Conservation (phyloP, 2,329 filamentous ascomycete species). For the Penicillium sp. region DNA sequence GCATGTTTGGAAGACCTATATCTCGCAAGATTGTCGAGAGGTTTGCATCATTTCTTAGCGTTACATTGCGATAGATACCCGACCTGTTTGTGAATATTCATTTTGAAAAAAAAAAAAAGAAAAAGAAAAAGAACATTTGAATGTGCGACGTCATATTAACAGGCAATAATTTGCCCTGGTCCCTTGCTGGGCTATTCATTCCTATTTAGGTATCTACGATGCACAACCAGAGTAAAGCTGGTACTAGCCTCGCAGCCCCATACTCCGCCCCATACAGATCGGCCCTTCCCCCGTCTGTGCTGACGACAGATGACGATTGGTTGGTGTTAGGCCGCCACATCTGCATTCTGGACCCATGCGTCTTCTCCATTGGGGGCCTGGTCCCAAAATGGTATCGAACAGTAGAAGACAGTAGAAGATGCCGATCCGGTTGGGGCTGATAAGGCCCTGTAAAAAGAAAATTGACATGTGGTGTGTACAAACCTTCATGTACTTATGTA, state of each 20-base stretch:
- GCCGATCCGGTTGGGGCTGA: background rate
- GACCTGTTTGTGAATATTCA: background rate
- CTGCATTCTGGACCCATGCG: background rate
- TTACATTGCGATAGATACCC: slow-evolving; percentile 8
- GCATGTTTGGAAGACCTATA: background rate
- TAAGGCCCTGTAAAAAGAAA: background rate
- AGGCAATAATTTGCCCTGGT: background rate
- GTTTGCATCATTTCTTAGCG: slow-evolving; percentile 1
- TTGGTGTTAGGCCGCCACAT: background rate
- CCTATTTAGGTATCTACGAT: no score
- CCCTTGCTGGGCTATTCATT: background rate
- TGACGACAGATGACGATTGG: background rate
- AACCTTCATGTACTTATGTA: background rate
- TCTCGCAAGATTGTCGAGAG: background rate
- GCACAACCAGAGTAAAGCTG: no score
- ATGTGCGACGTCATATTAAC: background rate
- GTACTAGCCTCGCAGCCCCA: no score
- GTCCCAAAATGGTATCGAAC: background rate
- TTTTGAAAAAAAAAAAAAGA: background rate
- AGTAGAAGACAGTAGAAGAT: background rate
- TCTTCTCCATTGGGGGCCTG: background rate
- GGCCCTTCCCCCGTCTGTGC: background rate
- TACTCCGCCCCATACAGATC: background rate
- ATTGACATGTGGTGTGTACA: background rate
- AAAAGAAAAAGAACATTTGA: background rate